phyloP scores from a whole-genome alignment of 805 yeast genomes.

The Cyberlindnera mycetangii region DNA sequence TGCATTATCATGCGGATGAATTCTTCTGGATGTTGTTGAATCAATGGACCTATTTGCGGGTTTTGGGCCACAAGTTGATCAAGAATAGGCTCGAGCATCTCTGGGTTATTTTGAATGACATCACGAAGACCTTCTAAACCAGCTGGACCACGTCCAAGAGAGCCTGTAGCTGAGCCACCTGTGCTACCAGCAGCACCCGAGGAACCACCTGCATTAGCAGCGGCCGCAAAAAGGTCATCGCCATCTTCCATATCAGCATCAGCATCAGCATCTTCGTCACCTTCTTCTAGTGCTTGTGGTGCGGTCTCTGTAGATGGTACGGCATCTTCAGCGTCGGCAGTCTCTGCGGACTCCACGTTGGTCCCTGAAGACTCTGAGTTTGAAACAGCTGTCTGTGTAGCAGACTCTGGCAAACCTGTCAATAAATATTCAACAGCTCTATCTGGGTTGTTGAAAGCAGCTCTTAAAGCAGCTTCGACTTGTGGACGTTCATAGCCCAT shows the following conservation, averaged over 20 bases:
- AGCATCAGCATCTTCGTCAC: constrained; percentile 23
- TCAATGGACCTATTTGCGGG: constrained; percentile 80
- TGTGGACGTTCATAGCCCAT: constrained; percentile 92
- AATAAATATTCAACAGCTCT: constrained; percentile 94
- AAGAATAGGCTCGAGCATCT: constrained; percentile 76
- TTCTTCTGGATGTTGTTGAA: constrained; percentile 86
- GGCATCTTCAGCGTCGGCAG: constrained; percentile 25
- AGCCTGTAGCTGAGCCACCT: constrained; percentile 20
- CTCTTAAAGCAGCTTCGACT: constrained; percentile 87
- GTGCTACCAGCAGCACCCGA: constrained; percentile 5
- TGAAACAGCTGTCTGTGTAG: constrained; percentile 27
- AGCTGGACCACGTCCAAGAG: constrained; percentile 38
- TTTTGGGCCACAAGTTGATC: constrained; percentile 78
- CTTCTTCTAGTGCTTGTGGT: background rate
- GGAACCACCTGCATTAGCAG: constrained; percentile 27
- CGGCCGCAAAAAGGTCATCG: constrained; percentile 30
- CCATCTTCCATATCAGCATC: constrained; percentile 34
- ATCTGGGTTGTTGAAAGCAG: constrained; percentile 96
- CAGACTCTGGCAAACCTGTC: constrained; percentile 79
- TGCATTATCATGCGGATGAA: constrained; percentile 72
- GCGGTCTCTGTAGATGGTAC: too few relatives aligned
- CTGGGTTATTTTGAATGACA: constrained; percentile 82
- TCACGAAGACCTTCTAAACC: constrained; percentile 62
- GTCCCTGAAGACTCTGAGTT: constrained; percentile 24
- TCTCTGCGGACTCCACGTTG: constrained; percentile 28